phyloP scores from a whole-genome alignment of 257 asterid species.

The Solanum gandarillasii region DNA sequence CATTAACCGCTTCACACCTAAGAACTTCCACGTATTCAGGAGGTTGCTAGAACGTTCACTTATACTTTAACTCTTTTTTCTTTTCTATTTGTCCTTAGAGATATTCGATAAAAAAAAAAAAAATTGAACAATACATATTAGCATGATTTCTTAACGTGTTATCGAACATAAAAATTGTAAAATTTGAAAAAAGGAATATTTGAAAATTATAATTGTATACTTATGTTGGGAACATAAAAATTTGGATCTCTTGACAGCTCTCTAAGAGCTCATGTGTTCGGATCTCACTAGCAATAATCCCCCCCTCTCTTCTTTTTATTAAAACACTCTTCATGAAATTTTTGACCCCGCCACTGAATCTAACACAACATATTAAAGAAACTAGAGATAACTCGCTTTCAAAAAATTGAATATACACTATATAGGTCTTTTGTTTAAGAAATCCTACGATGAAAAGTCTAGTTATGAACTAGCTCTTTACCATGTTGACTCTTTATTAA shows the following conservation, averaged over 20 bases:
- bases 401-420: not conserved
- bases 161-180: not conserved
- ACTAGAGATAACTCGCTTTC: not conserved
- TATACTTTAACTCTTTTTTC: not conserved
- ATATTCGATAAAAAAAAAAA: not conserved
- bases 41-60: not conserved
- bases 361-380: no score
- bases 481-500: not conserved
- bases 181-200: not conserved
- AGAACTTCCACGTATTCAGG: not conserved
- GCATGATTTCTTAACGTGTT: not conserved
- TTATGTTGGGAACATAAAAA: not conserved
- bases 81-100: not conserved
- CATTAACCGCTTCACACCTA: not conserved
- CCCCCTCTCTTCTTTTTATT: no score
- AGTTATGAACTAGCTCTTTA: not conserved
- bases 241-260: no score
- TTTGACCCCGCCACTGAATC: no score
- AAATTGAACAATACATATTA: not conserved
- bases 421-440: not conserved
- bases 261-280: no score
- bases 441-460: not conserved
- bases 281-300: no score
- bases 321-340: no score
- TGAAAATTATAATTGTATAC: not conserved